These are phyloP conservation scores for Bruguiera parviflora DNA, from an alignment of 345 rosid species.

Conservation along the genomic window DNA sequence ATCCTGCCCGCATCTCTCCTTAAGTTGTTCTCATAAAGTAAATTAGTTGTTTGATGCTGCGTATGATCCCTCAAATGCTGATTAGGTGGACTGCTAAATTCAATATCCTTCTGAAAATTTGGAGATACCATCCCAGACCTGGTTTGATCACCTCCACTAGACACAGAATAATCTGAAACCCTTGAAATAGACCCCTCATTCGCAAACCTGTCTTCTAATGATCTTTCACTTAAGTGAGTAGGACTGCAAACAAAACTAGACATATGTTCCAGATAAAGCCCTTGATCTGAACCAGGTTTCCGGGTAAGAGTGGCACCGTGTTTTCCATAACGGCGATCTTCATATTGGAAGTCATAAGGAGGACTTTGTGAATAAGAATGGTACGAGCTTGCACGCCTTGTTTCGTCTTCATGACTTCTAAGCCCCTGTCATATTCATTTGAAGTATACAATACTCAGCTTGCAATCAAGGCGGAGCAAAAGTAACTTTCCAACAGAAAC, in stretches of 20 bases:
- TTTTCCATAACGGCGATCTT: conserved; percentile 81
- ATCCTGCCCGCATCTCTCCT: conserved; percentile 42
- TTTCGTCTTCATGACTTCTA: conserved; percentile 55
- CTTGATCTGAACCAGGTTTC: conserved; percentile 92
- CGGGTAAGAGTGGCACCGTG: conserved; percentile 56
- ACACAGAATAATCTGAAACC: conserved; percentile 74
- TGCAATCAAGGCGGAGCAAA: too few species aligned
- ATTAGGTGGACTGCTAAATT: conserved; percentile 54
- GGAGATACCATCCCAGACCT: conserved; percentile 68
- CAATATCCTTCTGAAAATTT: conserved; percentile 56
- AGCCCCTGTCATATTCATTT: conserved; percentile 50
- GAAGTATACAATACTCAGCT: conserved; percentile 8
- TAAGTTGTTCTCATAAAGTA: conserved; percentile 39
- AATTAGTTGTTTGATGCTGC: conserved; percentile 29
- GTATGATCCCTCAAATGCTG: conserved; percentile 43
- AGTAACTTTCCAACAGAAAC: too few species aligned
- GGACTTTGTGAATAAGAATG: conserved; percentile 98
- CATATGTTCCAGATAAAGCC: conserved; percentile 49
- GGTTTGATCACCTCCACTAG: conserved; percentile 73
- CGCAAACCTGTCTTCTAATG: conserved; percentile 69
- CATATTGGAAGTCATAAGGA: conserved; percentile 93
- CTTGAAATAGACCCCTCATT: conserved; percentile 81
- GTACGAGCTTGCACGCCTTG: conserved; percentile 88
- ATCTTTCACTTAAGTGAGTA: conserved; percentile 54
- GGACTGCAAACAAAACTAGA: conserved; percentile 82